These are phyloP conservation scores for Dactylis glomerata DNA, from an alignment of 176 grass and related monocot genomes.

Conservation along the genomic window DNA sequence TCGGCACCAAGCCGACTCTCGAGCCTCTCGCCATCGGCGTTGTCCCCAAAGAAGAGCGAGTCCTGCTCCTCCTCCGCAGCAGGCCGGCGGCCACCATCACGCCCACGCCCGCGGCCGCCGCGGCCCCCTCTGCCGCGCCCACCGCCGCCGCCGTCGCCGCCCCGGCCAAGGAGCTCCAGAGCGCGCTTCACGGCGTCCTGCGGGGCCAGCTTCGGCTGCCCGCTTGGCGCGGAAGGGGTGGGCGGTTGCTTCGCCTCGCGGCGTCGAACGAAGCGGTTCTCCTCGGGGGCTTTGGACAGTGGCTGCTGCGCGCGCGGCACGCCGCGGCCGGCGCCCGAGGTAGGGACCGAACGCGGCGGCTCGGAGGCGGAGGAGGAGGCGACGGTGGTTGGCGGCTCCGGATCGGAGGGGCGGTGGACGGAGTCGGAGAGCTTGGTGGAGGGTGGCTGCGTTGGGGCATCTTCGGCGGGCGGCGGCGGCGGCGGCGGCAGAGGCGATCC, in stretches of 20 bases:
- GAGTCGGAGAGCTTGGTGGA: constrained; percentile 29
- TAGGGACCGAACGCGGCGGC: constrained; percentile 1
- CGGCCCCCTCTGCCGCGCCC: constrained; percentile 17
- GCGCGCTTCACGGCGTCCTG: constrained; percentile 66
- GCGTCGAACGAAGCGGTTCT: constrained; percentile 56
- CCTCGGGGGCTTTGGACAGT: constrained; percentile 18
- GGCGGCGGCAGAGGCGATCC: constrained; percentile 11
- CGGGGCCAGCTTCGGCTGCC: constrained; percentile 22
- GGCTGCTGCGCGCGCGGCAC: constrained; percentile 25
- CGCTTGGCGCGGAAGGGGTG: neutral
- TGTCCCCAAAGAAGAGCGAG: constrained; percentile 27
- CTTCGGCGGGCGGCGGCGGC: constrained; percentile 3
- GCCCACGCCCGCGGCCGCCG: neutral
- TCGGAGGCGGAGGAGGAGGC: neutral
- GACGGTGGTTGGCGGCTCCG: neutral
- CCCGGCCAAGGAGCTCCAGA: constrained; percentile 58
- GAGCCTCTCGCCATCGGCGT: constrained; percentile 49
- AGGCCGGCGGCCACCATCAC: neutral
- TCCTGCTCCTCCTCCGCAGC: neutral
- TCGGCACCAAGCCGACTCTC: constrained; percentile 62
- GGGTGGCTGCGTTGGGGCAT: constrained; percentile 17
- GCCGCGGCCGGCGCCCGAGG: constrained; percentile 60
- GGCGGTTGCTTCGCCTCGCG: constrained; percentile 11
- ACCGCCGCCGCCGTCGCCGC: constrained; percentile 23
- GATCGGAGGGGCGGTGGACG: neutral